Evolutionary conservation across 1,284 basidiomycete genomes (phyloP).

Genomic region (Leccinum fuscescens): DNA sequence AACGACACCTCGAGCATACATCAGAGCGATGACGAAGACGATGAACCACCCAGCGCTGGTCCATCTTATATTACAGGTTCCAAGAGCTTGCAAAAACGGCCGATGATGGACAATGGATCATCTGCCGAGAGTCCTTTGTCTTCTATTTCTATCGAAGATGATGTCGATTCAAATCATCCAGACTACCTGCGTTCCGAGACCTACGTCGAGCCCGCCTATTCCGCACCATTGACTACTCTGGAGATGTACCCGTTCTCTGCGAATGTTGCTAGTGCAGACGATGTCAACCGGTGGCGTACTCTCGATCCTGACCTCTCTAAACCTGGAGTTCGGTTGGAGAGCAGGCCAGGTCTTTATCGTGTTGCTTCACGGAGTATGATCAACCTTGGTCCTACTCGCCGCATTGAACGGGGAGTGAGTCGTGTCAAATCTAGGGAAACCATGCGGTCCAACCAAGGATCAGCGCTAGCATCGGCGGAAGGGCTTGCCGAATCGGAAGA

Average conservation of each 20-base stretch:
- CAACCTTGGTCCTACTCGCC: conserved; percentile 34
- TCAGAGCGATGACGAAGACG: conserved; percentile 37
- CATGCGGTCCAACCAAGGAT: conserved; percentile 9
- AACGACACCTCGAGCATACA: conserved; percentile 29
- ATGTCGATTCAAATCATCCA: conserved; percentile 10
- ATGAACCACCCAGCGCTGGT: conserved; percentile 20
- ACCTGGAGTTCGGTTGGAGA: conserved; percentile 11
- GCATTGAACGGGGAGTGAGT: conserved; percentile 6
- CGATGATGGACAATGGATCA: conserved; percentile 7
- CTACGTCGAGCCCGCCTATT: conserved; percentile 7
- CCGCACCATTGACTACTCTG: conserved; percentile 11
- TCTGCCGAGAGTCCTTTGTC: conserved; percentile 6
- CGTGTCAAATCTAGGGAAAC: conserved; percentile 18
- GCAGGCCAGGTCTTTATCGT: conserved; percentile 28
- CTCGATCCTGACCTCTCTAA: conserved; percentile 7
- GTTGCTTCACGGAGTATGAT: conserved; percentile 52
- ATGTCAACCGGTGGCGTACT: background rate
- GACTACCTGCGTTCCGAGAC: conserved; percentile 34
- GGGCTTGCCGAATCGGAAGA: conserved; percentile 23
- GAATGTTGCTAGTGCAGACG: conserved; percentile 4
- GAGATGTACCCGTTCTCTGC: conserved; percentile 20
- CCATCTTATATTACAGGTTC: conserved; percentile 18
- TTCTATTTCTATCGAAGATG: conserved; percentile 1
- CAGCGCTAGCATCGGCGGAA: conserved; percentile 11
- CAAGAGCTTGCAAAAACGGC: conserved; percentile 19